These are phyloP conservation scores for Saccharomyces pastorianus DNA, from an alignment of 1,139 yeast species.

Conservation along the genomic window DNA sequence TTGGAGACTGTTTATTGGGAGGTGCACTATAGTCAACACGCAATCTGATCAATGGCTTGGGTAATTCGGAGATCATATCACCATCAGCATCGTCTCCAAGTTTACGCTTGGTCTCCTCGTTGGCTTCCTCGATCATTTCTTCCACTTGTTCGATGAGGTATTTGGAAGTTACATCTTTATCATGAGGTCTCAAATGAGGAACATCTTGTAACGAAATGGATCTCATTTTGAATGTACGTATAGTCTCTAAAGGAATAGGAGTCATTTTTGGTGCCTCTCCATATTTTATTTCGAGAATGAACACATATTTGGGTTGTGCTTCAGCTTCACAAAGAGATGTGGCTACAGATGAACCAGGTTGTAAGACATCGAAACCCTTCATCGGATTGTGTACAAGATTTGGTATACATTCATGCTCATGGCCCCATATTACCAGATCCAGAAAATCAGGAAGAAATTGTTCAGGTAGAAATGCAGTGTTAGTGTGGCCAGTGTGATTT, in stretches of 20 bases:
- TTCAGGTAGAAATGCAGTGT: conserved; percentile 79
- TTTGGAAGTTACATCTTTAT: conserved; percentile 53
- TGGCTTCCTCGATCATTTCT: conserved; percentile 53
- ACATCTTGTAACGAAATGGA: conserved; percentile 51
- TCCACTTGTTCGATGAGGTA: conserved; percentile 62
- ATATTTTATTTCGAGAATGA: conserved; percentile 56
- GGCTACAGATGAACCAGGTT: conserved; percentile 92
- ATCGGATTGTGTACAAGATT: conserved; percentile 58
- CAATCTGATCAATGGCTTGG: conserved; percentile 73
- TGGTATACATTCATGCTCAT: conserved; percentile 90
- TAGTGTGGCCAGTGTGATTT: conserved; percentile 73
- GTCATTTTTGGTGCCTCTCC: conserved; percentile 49
- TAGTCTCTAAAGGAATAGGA: conserved; percentile 59
- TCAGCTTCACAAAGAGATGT: conserved; percentile 44
- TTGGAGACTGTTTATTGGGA: conserved; percentile 12
- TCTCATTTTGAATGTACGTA: conserved; percentile 75
- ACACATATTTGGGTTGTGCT: conserved; percentile 64
- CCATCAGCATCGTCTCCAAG: conserved; percentile 7
- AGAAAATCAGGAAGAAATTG: conserved; percentile 71
- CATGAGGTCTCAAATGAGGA: conserved; percentile 53
- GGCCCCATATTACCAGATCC: conserved; percentile 91
- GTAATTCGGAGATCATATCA: conserved; percentile 30
- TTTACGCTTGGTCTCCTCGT: conserved; percentile 39
- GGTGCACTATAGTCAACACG: conserved; percentile 78
- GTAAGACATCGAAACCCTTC: conserved; percentile 70